Conservation (phyloP, 2,329 filamentous ascomycete genomes). For the Grosmannia penicillata region DNA sequence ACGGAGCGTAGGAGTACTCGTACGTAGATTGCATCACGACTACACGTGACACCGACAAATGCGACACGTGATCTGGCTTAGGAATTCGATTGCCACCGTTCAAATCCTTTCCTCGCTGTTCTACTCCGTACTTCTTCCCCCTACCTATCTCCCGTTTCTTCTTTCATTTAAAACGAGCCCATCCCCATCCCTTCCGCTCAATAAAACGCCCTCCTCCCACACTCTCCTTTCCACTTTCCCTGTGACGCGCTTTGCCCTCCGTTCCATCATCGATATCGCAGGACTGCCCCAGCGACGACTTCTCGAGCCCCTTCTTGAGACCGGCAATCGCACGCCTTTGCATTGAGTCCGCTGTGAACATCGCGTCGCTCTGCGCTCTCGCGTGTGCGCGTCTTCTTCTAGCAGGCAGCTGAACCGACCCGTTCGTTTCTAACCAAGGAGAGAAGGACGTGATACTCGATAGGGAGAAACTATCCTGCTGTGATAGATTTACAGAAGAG, state of each 20-base stretch:
- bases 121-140: not conserved
- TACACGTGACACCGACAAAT: too few species aligned
- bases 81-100: not conserved
- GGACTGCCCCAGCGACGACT: too few species aligned
- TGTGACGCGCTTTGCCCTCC: too few species aligned
- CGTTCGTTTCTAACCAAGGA: not conserved
- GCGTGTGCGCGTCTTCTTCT: not conserved
- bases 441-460: not conserved
- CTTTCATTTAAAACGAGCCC: not conserved
- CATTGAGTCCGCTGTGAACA: not conserved
- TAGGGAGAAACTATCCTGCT: constrained; percentile 3
- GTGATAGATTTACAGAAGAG: constrained; percentile 1
- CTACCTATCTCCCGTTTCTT: not conserved
- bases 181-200: not conserved
- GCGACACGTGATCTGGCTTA: too few species aligned
- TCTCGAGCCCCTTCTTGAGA: too few species aligned
- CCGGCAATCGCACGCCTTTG: too few species aligned
- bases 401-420: not conserved
- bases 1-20: too few species aligned
- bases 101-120: not conserved
- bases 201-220: not conserved
- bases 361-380: not conserved
- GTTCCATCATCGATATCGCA: too few species aligned
- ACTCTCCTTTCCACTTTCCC: too few species aligned
- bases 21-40: too few species aligned